Base-by-base conservation (phyloP, 2,329 filamentous ascomycete genomes). In the Volutella citrinella region DNA sequence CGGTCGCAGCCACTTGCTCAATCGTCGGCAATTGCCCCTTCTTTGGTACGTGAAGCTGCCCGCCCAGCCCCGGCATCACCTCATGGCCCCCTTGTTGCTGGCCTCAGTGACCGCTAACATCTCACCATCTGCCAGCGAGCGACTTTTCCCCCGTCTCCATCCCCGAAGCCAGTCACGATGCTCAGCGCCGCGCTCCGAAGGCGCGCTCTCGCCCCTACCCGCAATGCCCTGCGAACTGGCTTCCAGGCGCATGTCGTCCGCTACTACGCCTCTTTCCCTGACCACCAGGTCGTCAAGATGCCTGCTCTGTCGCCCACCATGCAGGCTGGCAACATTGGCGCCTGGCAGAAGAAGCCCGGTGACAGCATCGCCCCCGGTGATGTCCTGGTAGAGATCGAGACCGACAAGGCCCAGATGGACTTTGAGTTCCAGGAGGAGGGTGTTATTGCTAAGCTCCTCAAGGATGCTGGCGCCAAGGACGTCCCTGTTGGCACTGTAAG, bases 381-480 rank as follows among this genome's bases (percentile, higher is more conserved):
- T 63, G 93, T 98, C 28, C 72, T 98, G 52, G 90, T 95, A 52
- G 90, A 95, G 76, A 95, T 97, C 57, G 93, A 98, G 78, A 98
- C 93, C 55, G 93, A 98, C 70, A 98, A 98, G 78, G 93, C 93
- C 48, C 93, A 97, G 74, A 98, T 98, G 93, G 93, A 98, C 74
- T 97, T 98, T 64, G 93, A 98, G 69, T 97, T 95, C 70, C 93
- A 98, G 69, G 93, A 98, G 59, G 93, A 97, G 63, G 93, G 91
- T 73, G 78, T 95, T 42, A 76, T 98, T 51, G 91, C 93, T 57
- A 95, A 95, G 78, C 78, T 97, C 46, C 74, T 98, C 59, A 93
- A 89, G 72, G 86, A 95, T 27, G 83, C 84, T 41, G 94, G 94
- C 49, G 84, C 84, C 66, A 98, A 97, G 76, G 93, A 98, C 63